phyloP scores from a whole-genome alignment of 257 asterid genomes.

The Henckelia pumila region DNA sequence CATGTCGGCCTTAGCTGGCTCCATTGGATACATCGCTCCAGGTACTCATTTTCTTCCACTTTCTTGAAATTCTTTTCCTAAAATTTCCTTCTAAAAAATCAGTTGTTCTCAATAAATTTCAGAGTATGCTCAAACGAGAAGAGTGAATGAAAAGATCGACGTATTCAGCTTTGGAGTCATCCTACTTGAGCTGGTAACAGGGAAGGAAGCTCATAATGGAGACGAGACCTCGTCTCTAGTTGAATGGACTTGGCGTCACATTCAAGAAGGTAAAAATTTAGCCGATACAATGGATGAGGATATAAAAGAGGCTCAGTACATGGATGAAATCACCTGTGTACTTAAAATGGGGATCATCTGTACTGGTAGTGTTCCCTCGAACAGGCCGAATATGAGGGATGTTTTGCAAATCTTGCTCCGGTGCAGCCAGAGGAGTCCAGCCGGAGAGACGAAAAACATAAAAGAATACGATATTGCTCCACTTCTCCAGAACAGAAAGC shows the following conservation, averaged over 20 bases:
- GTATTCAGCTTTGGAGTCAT: constrained; percentile 87
- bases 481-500: constrained; percentile 49
- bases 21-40: constrained; percentile 63
- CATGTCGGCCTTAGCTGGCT: constrained; percentile 53
- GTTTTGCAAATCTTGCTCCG: constrained; percentile 56
- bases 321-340: constrained; percentile 54
- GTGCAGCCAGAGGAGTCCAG: constrained; percentile 32
- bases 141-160: constrained; percentile 83
- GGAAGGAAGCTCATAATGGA: constrained; percentile 72
- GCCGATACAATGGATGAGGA: constrained; percentile 55
- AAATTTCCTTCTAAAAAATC: neutral
- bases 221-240: constrained; percentile 66
- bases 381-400: constrained; percentile 76
- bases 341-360: constrained; percentile 75
- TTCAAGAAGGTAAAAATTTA: constrained; percentile 46
- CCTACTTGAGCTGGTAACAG: constrained; percentile 73
- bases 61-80: neutral
- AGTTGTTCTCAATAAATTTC: constrained; percentile 21
- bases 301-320: constrained; percentile 46
- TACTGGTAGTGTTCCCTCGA: constrained; percentile 52
- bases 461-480: constrained; percentile 57
- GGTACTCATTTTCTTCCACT: constrained; percentile 30
- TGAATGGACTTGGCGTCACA: constrained; percentile 72
- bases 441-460: constrained; percentile 28
- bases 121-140: constrained; percentile 73